These are phyloP conservation scores for Phaeosphaeria sp. DNA, from an alignment of 2,329 filamentous ascomycete species.

Conservation along the genomic window DNA sequence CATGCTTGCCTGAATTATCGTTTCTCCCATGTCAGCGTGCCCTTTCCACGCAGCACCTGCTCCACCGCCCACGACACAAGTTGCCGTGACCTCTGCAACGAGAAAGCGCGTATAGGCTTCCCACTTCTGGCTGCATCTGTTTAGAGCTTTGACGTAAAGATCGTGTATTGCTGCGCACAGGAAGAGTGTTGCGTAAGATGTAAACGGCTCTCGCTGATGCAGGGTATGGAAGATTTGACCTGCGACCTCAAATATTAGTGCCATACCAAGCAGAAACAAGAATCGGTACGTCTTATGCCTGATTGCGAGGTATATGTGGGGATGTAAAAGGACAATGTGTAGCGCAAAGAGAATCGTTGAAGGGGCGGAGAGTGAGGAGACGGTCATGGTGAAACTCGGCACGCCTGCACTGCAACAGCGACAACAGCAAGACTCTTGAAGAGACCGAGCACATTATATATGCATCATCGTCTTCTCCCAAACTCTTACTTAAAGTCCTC, in stretches of 20 bases:
- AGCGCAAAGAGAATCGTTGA: neutral
- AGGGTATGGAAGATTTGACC: neutral
- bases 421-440: neutral
- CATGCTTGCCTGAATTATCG: neutral
- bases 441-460: neutral
- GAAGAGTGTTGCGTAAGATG: neutral
- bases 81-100: neutral
- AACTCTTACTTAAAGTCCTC: too few species aligned
- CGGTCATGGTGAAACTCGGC: neutral
- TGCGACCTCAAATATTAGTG: neutral
- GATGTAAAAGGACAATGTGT: neutral
- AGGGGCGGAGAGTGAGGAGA: neutral
- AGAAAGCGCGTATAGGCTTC: neutral
- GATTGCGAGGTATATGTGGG: neutral
- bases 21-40: neutral
- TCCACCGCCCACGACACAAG: neutral
- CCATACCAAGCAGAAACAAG: neutral
- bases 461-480: neutral
- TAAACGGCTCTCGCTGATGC: neutral
- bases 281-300: neutral
- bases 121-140: neutral
- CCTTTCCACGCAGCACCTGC: neutral
- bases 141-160: neutral
- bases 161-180: neutral
- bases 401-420: neutral